Evolutionary conservation across 305 asterid species (phyloP).

Genomic region (Solanum hybrid): DNA sequence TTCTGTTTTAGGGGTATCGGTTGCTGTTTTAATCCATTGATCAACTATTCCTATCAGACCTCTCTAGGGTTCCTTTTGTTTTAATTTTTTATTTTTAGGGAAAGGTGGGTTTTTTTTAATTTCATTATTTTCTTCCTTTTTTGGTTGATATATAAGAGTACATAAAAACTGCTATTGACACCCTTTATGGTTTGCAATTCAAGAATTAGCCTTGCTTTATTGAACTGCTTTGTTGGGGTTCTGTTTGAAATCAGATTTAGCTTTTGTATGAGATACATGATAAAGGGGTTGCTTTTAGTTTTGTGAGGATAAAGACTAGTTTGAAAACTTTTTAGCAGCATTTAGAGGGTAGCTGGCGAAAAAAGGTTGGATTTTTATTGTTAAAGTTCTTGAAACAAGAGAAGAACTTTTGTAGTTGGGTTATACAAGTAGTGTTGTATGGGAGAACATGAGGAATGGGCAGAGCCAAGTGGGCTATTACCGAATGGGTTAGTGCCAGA

Average conservation of each 20-base stretch:
- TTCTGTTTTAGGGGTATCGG: not conserved
- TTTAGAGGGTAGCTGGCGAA: not conserved
- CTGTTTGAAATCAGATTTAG: not conserved
- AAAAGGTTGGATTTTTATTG: conserved; percentile 10
- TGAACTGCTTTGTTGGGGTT: not conserved
- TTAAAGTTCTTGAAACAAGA: not conserved
- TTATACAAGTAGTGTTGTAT: conserved; percentile 37
- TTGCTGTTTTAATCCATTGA: not conserved
- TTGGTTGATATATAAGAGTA: not conserved
- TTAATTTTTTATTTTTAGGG: not conserved
- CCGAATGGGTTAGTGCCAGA: conserved; percentile 81
- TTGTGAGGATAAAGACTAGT: not conserved
- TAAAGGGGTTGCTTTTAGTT: not conserved
- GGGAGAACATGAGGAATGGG: conserved; percentile 88
- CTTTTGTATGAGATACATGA: not conserved
- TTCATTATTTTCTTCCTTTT: not conserved
- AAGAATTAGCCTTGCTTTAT: not conserved
- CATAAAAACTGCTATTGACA: not conserved
- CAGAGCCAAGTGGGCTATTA: conserved; percentile 55
- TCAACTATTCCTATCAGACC: not conserved
- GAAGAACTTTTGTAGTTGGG: not conserved
- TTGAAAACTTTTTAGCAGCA: not conserved
- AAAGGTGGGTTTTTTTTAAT: not conserved
- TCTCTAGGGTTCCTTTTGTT: not conserved
- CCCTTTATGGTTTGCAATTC: not conserved